These are phyloP conservation scores for Pyrenophora graminea DNA, from an alignment of 2,329 filamentous ascomycete genomes.

Conservation along the genomic window DNA sequence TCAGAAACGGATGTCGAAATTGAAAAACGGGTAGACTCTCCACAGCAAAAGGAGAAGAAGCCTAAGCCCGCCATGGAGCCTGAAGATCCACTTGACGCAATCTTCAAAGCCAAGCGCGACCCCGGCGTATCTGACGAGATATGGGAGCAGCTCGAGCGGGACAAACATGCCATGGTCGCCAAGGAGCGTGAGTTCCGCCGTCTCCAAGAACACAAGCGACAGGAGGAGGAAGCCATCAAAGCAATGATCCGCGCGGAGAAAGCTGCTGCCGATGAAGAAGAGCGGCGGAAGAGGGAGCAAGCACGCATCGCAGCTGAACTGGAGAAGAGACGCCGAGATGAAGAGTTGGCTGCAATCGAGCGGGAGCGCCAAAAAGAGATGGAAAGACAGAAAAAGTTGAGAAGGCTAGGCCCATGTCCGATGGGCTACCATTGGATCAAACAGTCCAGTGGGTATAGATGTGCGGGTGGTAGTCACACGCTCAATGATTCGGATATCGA, in stretches of 20 bases:
- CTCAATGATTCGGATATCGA: slow-evolving; percentile 8
- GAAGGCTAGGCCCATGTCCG: slow-evolving; percentile 59
- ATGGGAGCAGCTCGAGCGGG: slow-evolving; percentile 64
- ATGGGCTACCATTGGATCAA: slow-evolving; percentile 67
- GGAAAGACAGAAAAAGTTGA: slow-evolving; percentile 55
- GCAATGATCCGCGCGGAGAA: slow-evolving; percentile 36
- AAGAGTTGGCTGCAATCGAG: slow-evolving; percentile 47
- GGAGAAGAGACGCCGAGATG: slow-evolving; percentile 30
- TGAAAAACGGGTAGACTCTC: slow-evolving; percentile 9
- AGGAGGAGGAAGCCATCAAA: slow-evolving; percentile 17
- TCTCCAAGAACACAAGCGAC: slow-evolving; percentile 24
- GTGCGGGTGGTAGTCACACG: slow-evolving; percentile 57
- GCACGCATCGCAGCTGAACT: slow-evolving; percentile 25
- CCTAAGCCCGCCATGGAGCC: background rate
- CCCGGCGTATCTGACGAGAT: slow-evolving; percentile 61
- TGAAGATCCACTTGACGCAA: background rate
- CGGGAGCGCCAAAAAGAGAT: slow-evolving; percentile 47
- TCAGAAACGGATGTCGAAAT: slow-evolving; percentile 1
- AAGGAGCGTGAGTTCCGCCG: slow-evolving; percentile 46
- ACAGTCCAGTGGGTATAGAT: slow-evolving; percentile 63
- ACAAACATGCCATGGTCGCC: slow-evolving; percentile 46
- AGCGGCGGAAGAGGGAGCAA: slow-evolving; percentile 26
- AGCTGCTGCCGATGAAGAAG: slow-evolving; percentile 32
- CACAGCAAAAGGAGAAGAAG: background rate
- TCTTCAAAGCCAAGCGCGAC: slow-evolving; percentile 7